Evolutionary conservation across 169 alveolate species (phyloP).

Genomic region (Plasmodium gonderi): DNA sequence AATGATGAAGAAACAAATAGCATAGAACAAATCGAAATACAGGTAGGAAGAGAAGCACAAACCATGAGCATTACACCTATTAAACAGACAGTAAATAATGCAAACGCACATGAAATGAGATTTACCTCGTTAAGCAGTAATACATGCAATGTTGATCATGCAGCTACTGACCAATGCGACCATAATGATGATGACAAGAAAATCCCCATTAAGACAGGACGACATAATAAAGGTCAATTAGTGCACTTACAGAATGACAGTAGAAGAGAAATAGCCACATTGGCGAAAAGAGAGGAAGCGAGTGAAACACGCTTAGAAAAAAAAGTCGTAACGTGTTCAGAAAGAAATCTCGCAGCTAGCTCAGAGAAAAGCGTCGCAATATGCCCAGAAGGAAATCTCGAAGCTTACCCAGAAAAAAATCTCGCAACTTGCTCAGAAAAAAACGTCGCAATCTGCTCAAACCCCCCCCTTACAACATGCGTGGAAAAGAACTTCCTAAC

Average conservation of each 20-base stretch:
- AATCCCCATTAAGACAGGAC: not conserved
- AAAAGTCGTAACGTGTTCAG: not conserved
- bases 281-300: not conserved
- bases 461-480: not conserved
- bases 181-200: not conserved
- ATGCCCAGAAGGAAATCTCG: not conserved
- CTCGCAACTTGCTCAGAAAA: not conserved
- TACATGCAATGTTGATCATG: too few relatives aligned
- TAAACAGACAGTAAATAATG: not conserved
- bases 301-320: not conserved
- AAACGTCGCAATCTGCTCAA: not conserved
- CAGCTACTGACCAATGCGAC: not conserved
- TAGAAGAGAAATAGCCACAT: not conserved
- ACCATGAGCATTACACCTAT: not conserved
- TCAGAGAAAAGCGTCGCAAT: not conserved
- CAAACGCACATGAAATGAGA: not conserved
- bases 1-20: not conserved
- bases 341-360: not conserved
- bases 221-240: not conserved
- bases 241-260: not conserved
- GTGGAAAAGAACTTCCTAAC: constrained; percentile 28
- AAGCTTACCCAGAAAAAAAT: not conserved
- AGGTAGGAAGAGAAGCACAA: not conserved
- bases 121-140: not conserved
- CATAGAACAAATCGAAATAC: not conserved